Evolutionary conservation across 1,284 basidiomycete species (phyloP), one percentile per base, ranked within the genome.

Genomic region (Leccinum pachyderme): DNA sequence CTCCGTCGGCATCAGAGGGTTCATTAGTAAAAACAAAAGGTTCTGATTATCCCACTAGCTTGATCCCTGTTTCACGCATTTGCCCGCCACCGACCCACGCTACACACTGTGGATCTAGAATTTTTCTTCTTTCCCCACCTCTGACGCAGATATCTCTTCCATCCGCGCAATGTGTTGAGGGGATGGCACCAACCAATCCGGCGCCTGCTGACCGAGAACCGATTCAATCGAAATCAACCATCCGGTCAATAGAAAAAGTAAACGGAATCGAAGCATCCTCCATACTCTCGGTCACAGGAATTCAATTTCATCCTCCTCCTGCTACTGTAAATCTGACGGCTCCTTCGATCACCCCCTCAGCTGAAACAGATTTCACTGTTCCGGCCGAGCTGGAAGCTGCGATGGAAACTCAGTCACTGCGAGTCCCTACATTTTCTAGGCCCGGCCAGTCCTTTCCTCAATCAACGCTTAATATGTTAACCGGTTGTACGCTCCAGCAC

Each of bases 361-460:
- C 47, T 7, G 55, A 68, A 12, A 43, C 54, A 18, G 69, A 59
- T 25, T 71, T 71, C 48, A 64, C 50, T 0, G 63, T 70, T 9
- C 70, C 66, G 37, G 59, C 64, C 49, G 72, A 68, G 54, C 49
- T 68, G 47, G 70, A 56, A 32, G 59, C 48, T 46, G 60, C 61
- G 47, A 68, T 72, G 29, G 63, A 65, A 4, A 51, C 59, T 28
- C 65, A 68, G 47, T 53, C 66, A 25, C 59, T 51, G 18, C 54
- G 43, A 24, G 39, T 11, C 2, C 49, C 55, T 25, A 11, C 13
- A 2, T 50, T 50, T 18, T 27, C 29, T 6, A 37, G 32, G 9
- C 44, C 54, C 2, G 32, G 24, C 24, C 27, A 41, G 7, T 44
- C 39, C 13, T 55, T 52, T 11, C 47, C 57, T 12, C 44, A 44